Percentiles rank a stretch among this genome's conserved stretches.
These are phyloP conservation scores for Fraxinus cuspidata DNA, from an alignment of 257 asterid species.

Conservation along the genomic window DNA sequence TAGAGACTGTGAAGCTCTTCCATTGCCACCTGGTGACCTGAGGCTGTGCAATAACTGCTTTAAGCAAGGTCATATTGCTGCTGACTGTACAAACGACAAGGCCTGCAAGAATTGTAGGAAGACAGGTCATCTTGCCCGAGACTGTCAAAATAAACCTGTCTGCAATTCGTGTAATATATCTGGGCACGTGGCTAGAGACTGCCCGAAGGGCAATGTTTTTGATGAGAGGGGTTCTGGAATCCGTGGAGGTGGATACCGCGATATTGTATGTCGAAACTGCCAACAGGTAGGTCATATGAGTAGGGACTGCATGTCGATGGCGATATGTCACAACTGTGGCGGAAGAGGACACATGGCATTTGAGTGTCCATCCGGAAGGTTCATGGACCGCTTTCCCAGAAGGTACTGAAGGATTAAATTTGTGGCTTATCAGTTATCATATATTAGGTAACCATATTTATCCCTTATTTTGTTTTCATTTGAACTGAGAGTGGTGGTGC, in stretches of 20 bases:
- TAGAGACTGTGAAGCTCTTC: conserved; percentile 63
- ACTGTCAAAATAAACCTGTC: conserved; percentile 66
- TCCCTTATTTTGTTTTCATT: background rate
- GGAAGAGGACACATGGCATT: conserved; percentile 85
- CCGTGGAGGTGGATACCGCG: conserved; percentile 52
- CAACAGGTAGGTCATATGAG: conserved; percentile 87
- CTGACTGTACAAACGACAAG: conserved; percentile 73
- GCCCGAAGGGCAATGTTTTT: conserved; percentile 57
- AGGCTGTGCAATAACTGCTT: conserved; percentile 83
- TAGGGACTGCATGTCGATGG: conserved; percentile 63
- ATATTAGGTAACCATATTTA: background rate
- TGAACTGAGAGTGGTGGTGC: conserved; percentile 30
- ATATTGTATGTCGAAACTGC: conserved; percentile 73
- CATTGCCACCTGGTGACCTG: conserved; percentile 61
- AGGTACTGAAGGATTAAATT: conserved; percentile 47
- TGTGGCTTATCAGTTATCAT: background rate
- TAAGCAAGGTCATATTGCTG: conserved; percentile 81
- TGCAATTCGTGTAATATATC: conserved; percentile 69
- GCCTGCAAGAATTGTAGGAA: conserved; percentile 83
- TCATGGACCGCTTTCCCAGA: conserved; percentile 66
- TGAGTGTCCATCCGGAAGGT: conserved; percentile 86
- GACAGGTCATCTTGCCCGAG: conserved; percentile 75
- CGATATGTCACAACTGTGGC: conserved; percentile 86
- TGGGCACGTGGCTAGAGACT: conserved; percentile 71
- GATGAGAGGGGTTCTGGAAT: conserved; percentile 65